Conservation (phyloP, 331 rosid genomes). For the Erythrophleum ivorense region DNA sequence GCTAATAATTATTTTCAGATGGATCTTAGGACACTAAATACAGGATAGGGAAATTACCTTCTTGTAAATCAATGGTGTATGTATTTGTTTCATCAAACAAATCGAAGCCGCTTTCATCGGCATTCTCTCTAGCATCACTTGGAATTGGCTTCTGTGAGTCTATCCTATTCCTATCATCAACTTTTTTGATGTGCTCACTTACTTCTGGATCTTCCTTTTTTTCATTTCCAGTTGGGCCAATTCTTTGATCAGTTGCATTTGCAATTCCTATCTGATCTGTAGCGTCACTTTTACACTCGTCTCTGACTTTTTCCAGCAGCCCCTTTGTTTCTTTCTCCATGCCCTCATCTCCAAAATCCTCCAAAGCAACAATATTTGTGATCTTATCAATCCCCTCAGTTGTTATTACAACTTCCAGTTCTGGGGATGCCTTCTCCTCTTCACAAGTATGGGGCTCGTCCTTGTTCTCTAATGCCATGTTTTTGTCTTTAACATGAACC, state of each 20-base stretch:
- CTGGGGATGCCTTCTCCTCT: slow-evolving; percentile 27
- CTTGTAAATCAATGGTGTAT: slow-evolving; percentile 27
- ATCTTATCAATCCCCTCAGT: slow-evolving; percentile 36
- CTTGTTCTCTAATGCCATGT: no score
- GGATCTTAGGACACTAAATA: not conserved
- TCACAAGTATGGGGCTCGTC: no score
- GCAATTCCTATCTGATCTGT: not conserved
- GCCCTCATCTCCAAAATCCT: slow-evolving; percentile 39
- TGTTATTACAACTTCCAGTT: slow-evolving; percentile 25
- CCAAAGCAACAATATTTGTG: slow-evolving; percentile 38
- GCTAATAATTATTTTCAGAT: not conserved
- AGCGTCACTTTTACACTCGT: slow-evolving; percentile 50
- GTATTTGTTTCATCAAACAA: slow-evolving; percentile 34
- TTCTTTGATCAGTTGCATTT: not conserved
- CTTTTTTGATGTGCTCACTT: not conserved
- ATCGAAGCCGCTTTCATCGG: no score
- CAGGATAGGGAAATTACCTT: slow-evolving; percentile 27
- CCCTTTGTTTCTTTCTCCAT: slow-evolving; percentile 51
- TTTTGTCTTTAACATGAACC: no score
- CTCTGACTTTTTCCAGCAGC: slow-evolving; percentile 54
- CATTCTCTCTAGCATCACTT: not conserved
- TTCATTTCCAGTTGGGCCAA: not conserved
- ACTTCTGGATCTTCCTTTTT: not conserved
- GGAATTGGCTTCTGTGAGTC: slow-evolving; percentile 19
- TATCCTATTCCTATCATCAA: slow-evolving; percentile 22